phyloP scores from a whole-genome alignment of 2,329 filamentous ascomycete genomes.

The Clonostachys rosea region DNA sequence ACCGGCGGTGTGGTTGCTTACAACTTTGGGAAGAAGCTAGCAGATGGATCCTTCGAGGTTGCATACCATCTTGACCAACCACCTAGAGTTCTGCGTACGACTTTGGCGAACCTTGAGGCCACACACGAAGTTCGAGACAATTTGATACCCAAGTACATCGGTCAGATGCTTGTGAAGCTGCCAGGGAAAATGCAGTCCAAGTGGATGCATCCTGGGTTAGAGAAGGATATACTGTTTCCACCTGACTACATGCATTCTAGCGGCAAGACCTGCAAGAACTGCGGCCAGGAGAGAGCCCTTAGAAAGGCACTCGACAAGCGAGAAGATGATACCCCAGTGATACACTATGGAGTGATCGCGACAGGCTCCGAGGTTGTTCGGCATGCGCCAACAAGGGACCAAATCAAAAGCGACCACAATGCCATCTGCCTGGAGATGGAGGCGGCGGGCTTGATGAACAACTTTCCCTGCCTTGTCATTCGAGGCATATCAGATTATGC shows the following conservation, averaged over 20 bases:
- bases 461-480: constrained; percentile 21
- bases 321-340: constrained; percentile 8
- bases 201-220: neutral
- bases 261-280: constrained; percentile 1
- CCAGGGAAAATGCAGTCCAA: neutral
- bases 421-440: constrained; percentile 2
- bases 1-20: constrained; percentile 8
- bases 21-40: constrained; percentile 10
- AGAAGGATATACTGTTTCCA: constrained; percentile 1
- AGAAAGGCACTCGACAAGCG: neutral
- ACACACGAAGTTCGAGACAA: neutral
- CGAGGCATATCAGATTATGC: constrained; percentile 24
- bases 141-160: neutral
- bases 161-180: neutral
- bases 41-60: neutral
- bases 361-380: constrained; percentile 16
- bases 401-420: constrained; percentile 18
- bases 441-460: constrained; percentile 11
- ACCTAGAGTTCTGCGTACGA: constrained; percentile 3
- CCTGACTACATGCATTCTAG: neutral
- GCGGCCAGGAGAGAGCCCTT: neutral
- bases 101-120: neutral
- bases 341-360: constrained; percentile 26
- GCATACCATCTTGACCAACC: neutral
- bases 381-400: constrained; percentile 15